Conservation (phyloP, 2,329 filamentous ascomycete species). For the Clathrospora elynae region DNA sequence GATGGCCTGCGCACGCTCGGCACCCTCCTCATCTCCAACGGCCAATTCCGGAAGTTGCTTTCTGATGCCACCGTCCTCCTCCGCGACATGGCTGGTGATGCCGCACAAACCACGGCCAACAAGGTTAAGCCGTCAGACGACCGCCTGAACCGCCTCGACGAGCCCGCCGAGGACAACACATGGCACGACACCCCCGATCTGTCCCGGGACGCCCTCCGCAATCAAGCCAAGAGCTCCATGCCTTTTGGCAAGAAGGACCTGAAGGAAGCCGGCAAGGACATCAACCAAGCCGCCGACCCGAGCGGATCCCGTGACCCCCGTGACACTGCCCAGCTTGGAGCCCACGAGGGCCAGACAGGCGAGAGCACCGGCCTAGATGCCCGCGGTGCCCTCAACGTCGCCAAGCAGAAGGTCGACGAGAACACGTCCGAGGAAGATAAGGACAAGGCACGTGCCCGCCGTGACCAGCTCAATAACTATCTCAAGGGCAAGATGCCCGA, state of each 20-base stretch:
- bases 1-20: slow-evolving; percentile 87
- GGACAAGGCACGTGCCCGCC: slow-evolving; percentile 49
- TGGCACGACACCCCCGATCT: slow-evolving; percentile 89
- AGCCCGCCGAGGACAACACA: slow-evolving; percentile 85
- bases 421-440: slow-evolving; percentile 68
- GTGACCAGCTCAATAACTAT: slow-evolving; percentile 69
- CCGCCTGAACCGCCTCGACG: slow-evolving; percentile 74
- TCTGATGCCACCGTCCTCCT: slow-evolving; percentile 78
- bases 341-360: slow-evolving; percentile 56
- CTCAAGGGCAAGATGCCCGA: slow-evolving; percentile 84
- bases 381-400: slow-evolving; percentile 55
- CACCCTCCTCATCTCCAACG: slow-evolving; percentile 89
- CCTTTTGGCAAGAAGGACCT: slow-evolving; percentile 64
- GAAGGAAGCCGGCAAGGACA: slow-evolving; percentile 61
- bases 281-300: slow-evolving; percentile 63
- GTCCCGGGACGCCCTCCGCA: slow-evolving; percentile 70
- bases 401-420: slow-evolving; percentile 63
- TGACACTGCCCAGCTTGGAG: slow-evolving; percentile 59
- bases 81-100: slow-evolving; percentile 90
- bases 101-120: slow-evolving; percentile 76
- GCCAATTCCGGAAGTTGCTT: slow-evolving; percentile 91
- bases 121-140: slow-evolving; percentile 79
- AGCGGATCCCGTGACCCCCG: slow-evolving; percentile 59
- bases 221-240: slow-evolving; percentile 66
- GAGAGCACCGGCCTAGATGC: slow-evolving; percentile 58